phyloP scores from a whole-genome alignment of 148 eudicot genomes.

The Fagopyrum tataricum region DNA sequence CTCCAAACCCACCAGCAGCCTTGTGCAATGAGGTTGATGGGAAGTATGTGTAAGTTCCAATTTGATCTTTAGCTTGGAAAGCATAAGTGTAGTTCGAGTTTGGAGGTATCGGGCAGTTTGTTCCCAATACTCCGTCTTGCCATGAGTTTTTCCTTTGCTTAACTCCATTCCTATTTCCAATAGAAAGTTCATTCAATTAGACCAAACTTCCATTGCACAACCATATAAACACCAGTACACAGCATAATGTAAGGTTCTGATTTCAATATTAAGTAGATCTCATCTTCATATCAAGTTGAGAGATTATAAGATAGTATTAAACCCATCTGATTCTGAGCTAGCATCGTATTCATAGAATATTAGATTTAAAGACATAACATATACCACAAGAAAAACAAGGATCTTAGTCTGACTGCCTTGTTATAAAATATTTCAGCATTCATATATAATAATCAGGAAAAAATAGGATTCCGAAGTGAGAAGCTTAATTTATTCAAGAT shows the following conservation, averaged over 20 bases:
- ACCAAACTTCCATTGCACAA: neutral
- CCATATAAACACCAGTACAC: neutral
- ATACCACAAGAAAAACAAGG: neutral
- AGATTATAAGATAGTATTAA: neutral
- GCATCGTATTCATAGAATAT: neutral
- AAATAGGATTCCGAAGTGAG: neutral
- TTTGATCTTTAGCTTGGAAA: slow-evolving; percentile 91
- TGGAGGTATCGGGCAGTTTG: slow-evolving; percentile 88
- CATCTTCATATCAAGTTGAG: neutral
- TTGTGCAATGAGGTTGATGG: slow-evolving; percentile 79
- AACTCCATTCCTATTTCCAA: slow-evolving; percentile 71
- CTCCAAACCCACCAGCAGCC: slow-evolving; percentile 90
- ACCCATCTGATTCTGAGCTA: neutral
- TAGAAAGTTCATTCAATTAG: neutral
- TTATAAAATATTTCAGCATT: neutral
- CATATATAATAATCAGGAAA: neutral
- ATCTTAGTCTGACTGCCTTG: neutral
- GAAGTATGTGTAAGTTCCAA: slow-evolving; percentile 87
- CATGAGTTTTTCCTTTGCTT: slow-evolving; percentile 97
- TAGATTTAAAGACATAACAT: neutral
- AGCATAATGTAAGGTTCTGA: too few relatives aligned
- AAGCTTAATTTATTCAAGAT: neutral
- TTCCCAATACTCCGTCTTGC: slow-evolving; percentile 97
- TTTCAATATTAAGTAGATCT: neutral
- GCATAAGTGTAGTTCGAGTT: slow-evolving; percentile 74